These are phyloP conservation scores for Saccharomycopsis sp. DNA, from an alignment of 805 yeast species.

Conservation along the genomic window DNA sequence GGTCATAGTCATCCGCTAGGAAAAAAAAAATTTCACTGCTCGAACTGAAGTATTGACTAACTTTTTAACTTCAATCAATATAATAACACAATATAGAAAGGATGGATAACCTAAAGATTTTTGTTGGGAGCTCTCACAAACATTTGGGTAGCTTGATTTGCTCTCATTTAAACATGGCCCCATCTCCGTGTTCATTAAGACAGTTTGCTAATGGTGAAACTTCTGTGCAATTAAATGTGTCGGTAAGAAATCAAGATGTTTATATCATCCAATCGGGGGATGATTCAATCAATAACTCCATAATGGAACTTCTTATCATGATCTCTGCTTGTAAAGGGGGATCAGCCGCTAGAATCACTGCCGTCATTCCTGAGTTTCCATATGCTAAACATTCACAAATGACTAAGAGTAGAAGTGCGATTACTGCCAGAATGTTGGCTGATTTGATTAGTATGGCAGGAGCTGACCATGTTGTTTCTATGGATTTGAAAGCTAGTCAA, in stretches of 20 bases:
- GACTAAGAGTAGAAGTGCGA: slow-evolving; percentile 25
- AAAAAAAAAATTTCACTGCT: no score
- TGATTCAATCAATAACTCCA: slow-evolving; percentile 61
- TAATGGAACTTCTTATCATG: slow-evolving; percentile 81
- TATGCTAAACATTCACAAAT: slow-evolving; percentile 82
- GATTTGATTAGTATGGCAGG: slow-evolving; percentile 49
- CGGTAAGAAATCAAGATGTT: slow-evolving; percentile 85
- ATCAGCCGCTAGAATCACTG: slow-evolving; percentile 87
- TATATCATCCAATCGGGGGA: slow-evolving; percentile 73
- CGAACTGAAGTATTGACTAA: no score
- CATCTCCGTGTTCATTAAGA: slow-evolving; percentile 35
- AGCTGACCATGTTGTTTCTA: slow-evolving; percentile 51
- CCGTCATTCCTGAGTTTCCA: slow-evolving; percentile 91
- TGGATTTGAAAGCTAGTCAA: slow-evolving; percentile 58
- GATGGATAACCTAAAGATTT: slow-evolving; percentile 28
- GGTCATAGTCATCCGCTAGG: no score
- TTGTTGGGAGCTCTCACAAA: slow-evolving; percentile 28
- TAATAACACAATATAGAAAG: background rate
- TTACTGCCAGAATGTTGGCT: slow-evolving; percentile 29
- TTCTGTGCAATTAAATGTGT: slow-evolving; percentile 78
- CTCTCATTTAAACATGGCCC: slow-evolving; percentile 26
- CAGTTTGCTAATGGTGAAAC: slow-evolving; percentile 86
- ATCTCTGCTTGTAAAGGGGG: slow-evolving; percentile 95
- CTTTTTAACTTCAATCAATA: no score
- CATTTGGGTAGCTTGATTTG: slow-evolving; percentile 27